Evolutionary conservation across 2,329 filamentous ascomycete genomes (phyloP).

Genomic region (Fusarium staphyleae): DNA sequence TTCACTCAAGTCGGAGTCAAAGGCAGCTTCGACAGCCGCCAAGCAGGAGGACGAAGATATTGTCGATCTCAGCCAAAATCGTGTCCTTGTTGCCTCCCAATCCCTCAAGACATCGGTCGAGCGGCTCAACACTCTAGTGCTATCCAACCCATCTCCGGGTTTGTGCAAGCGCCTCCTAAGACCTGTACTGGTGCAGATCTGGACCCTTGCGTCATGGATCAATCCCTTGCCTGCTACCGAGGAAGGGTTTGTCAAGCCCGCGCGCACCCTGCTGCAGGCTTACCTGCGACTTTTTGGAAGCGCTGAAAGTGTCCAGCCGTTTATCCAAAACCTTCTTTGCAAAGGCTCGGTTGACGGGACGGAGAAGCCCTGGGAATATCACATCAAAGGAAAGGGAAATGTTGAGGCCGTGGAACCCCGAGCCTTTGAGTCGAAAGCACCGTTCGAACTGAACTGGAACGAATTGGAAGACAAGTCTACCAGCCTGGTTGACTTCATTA

Average conservation of each 20-base stretch:
- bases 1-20: slow-evolving; percentile 34
- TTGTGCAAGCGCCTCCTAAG: slow-evolving; percentile 67
- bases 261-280: slow-evolving; percentile 60
- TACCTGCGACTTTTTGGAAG: slow-evolving; percentile 65
- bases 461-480: slow-evolving; percentile 57
- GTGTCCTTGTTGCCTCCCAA: slow-evolving; percentile 54
- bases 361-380: slow-evolving; percentile 61
- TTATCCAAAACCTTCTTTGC: slow-evolving; percentile 64
- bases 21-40: slow-evolving; percentile 12
- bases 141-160: slow-evolving; percentile 72
- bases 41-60: slow-evolving; percentile 48
- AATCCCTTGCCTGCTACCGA: slow-evolving; percentile 44
- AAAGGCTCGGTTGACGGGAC: slow-evolving; percentile 52
- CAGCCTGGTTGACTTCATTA: slow-evolving; percentile 58
- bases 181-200: slow-evolving; percentile 67
- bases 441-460: slow-evolving; percentile 48
- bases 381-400: slow-evolving; percentile 51
- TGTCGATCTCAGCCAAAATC: slow-evolving; percentile 54
- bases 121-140: slow-evolving; percentile 62
- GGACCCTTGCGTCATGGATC: slow-evolving; percentile 65
- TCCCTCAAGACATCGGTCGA: slow-evolving; percentile 60
- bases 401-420: slow-evolving; percentile 58
- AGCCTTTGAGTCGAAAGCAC: slow-evolving; percentile 12
- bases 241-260: slow-evolving; percentile 53
- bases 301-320: slow-evolving; percentile 53